Evolutionary conservation across 2,329 filamentous ascomycete species (phyloP).

Genomic region (Botrytis fragariae): DNA sequence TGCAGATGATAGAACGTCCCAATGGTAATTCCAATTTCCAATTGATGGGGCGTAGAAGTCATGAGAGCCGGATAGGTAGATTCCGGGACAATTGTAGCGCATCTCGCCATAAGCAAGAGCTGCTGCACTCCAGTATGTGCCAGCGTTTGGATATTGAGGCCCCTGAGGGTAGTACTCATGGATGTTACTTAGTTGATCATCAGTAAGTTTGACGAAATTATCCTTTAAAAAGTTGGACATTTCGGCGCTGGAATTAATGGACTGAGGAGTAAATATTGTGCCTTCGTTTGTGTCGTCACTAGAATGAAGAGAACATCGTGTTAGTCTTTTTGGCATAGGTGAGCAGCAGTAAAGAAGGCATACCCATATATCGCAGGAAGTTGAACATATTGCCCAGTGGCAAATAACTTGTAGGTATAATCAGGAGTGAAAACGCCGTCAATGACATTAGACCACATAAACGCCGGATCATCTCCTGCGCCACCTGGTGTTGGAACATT

Average conservation of each 20-base stretch:
- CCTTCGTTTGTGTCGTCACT: constrained; percentile 64
- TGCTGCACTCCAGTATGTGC: constrained; percentile 57
- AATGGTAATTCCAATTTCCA: constrained; percentile 62
- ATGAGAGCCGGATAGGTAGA: constrained; percentile 45
- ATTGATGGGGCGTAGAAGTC: constrained; percentile 28
- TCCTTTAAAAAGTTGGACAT: constrained; percentile 55
- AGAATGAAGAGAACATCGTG: background rate
- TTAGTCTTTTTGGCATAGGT: background rate
- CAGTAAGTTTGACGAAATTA: constrained; percentile 56
- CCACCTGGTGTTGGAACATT: constrained; percentile 42
- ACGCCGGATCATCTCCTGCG: constrained; percentile 42
- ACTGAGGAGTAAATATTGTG: constrained; percentile 55
- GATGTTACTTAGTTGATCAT: constrained; percentile 50
- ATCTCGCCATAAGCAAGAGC: constrained; percentile 62
- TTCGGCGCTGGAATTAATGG: constrained; percentile 46
- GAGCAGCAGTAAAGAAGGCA: background rate
- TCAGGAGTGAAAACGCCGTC: constrained; percentile 53
- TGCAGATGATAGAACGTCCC: constrained; percentile 56
- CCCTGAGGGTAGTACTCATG: constrained; percentile 54
- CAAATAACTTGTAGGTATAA: constrained; percentile 49
- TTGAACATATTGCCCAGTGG: constrained; percentile 49
- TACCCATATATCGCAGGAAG: constrained; percentile 52
- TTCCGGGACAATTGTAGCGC: constrained; percentile 62
- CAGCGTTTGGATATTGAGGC: constrained; percentile 47
- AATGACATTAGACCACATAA: constrained; percentile 54